phyloP scores from a whole-genome alignment of 768 basidiomycete genomes.

The Pleurotus salmoneostramineus region DNA sequence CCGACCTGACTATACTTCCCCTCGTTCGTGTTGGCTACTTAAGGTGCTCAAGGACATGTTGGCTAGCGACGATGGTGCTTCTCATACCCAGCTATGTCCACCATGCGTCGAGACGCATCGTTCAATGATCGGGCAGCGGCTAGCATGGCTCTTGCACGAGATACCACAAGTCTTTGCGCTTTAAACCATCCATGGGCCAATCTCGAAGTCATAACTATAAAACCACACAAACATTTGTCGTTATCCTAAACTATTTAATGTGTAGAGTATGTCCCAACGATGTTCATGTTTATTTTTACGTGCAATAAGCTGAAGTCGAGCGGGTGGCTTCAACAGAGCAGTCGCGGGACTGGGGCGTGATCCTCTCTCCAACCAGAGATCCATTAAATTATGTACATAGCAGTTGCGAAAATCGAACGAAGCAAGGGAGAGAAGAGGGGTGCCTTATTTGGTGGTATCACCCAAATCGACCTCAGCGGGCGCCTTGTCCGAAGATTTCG shows the following conservation, averaged over 20 bases:
- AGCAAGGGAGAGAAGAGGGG: background rate
- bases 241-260: too few relatives aligned
- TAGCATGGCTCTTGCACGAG: background rate
- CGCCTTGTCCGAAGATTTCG: conserved; percentile 32
- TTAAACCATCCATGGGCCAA: background rate
- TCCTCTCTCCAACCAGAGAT: background rate
- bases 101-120: background rate
- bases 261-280: too few relatives aligned
- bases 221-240: too few relatives aligned
- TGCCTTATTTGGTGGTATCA: conserved; percentile 13
- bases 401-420: background rate
- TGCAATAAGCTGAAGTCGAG: too few relatives aligned
- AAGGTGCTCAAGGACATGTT: conserved; percentile 1
- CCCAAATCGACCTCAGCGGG: conserved; percentile 28
- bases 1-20: background rate
- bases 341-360: too few relatives aligned
- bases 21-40: conserved; percentile 1
- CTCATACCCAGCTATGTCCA: background rate
- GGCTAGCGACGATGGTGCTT: background rate
- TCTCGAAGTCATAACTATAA: too few relatives aligned
- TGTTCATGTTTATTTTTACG: too few relatives aligned
- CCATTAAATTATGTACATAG: background rate
- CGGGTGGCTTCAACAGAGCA: too few relatives aligned
- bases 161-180: background rate
- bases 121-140: background rate